A percentile compares a stretch with the other conserved stretches of the same genome.
Conservation (phyloP, 495 filamentous ascomycete species). For the Podospora sp. region DNA sequence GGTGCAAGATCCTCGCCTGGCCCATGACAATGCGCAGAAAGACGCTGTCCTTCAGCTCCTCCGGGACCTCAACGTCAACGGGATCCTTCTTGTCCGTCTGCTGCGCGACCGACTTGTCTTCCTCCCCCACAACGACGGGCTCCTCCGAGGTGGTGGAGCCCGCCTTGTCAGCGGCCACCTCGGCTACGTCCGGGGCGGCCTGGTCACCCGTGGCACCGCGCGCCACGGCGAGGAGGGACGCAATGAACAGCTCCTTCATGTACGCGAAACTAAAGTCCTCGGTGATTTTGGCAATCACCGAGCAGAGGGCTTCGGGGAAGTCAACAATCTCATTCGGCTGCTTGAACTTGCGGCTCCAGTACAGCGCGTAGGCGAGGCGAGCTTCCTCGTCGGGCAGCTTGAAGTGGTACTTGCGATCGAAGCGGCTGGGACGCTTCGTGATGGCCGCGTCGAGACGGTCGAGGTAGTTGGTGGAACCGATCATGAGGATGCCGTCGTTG, state of each 20-base stretch:
- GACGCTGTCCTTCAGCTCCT: conserved; percentile 24
- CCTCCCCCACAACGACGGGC: neutral
- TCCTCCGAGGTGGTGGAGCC: conserved; percentile 1
- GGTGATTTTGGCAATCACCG: conserved; percentile 52
- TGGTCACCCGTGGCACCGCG: neutral
- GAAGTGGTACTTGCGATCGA: conserved; percentile 62
- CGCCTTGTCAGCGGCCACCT: conserved; percentile 18
- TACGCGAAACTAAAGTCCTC: conserved; percentile 61
- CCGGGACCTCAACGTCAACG: conserved; percentile 19
- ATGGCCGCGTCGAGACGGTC: conserved; percentile 55
- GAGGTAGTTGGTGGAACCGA: conserved; percentile 59
- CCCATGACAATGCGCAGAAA: conserved; percentile 32
- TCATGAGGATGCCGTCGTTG: conserved; percentile 62
- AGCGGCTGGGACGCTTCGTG: conserved; percentile 58
- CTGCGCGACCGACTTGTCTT: conserved; percentile 10
- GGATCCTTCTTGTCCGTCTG: conserved; percentile 16
- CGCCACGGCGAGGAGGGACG: conserved; percentile 35
- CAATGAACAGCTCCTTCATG: conserved; percentile 58
- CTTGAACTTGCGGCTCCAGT: conserved; percentile 52
- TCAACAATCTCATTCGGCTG: conserved; percentile 44
- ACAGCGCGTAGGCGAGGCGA: conserved; percentile 50
- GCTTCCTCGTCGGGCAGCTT: conserved; percentile 48
- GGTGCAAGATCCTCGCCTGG: conserved; percentile 30
- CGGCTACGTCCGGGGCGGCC: neutral
- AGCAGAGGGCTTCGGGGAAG: conserved; percentile 47